A percentile compares a stretch with the other conserved stretches of the same genome.
These are phyloP conservation scores for Paraconiothyrium sp. DNA, from an alignment of 2,329 filamentous ascomycete genomes.

Conservation along the genomic window DNA sequence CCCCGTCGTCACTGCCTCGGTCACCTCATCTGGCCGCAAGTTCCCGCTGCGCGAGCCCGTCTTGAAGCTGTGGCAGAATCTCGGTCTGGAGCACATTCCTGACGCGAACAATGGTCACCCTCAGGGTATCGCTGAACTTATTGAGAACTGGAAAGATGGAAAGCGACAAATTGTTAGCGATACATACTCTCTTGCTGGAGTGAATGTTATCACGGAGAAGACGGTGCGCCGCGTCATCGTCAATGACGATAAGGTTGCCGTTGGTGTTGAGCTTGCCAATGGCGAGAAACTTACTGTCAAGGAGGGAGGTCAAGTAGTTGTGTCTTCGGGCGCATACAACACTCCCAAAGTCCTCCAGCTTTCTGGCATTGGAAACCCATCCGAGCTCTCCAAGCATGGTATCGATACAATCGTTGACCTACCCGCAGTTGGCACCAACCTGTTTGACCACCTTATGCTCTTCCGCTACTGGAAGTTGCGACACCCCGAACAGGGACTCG, in stretches of 20 bases:
- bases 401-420: constrained; percentile 65
- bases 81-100: constrained; percentile 22
- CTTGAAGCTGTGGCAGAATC: constrained; percentile 24
- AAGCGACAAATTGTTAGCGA: constrained; percentile 32
- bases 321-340: constrained; percentile 40
- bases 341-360: constrained; percentile 42
- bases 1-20: constrained; percentile 30
- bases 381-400: constrained; percentile 60
- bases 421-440: constrained; percentile 69
- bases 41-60: constrained; percentile 30
- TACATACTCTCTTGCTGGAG: constrained; percentile 23
- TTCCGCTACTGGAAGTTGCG: constrained; percentile 39
- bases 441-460: constrained; percentile 64
- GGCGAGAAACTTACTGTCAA: constrained; percentile 22
- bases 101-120: constrained; percentile 33
- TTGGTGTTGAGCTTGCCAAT: constrained; percentile 27
- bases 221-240: constrained; percentile 23
- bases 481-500: constrained; percentile 32
- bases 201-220: constrained; percentile 27
- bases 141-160: constrained; percentile 35
- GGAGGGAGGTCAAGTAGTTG: constrained; percentile 35
- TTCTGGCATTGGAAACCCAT: constrained; percentile 43
- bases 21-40: constrained; percentile 28
- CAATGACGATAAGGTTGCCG: constrained; percentile 22
- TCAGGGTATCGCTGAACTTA: constrained; percentile 33